Evolutionary conservation across 73 alveolate species (phyloP).

Genomic region (Blepharisma stoltei): DNA sequence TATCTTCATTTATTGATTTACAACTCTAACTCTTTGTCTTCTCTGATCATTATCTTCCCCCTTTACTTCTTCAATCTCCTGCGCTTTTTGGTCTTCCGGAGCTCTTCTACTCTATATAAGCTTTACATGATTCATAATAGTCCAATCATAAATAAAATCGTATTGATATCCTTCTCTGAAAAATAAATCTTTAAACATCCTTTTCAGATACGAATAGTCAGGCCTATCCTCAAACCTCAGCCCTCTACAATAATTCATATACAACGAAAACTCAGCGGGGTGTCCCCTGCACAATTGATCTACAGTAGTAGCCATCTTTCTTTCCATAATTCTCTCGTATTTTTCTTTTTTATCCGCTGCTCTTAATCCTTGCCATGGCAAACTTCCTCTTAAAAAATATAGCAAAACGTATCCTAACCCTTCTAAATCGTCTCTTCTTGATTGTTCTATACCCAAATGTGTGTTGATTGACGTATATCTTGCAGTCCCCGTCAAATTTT

Average conservation of each 20-base stretch:
- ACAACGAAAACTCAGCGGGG: slow-evolving; percentile 78
- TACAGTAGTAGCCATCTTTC: slow-evolving; percentile 61
- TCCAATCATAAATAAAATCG: too few species aligned
- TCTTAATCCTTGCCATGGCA: slow-evolving; percentile 68
- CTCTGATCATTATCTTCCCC: too few species aligned
- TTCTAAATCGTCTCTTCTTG: slow-evolving; percentile 80
- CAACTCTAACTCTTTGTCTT: too few species aligned
- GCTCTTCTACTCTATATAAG: too few species aligned
- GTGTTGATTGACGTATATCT: slow-evolving; percentile 65
- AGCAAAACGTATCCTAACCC: slow-evolving; percentile 53
- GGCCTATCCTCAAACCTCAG: slow-evolving; percentile 90
- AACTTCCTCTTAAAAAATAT: slow-evolving; percentile 53
- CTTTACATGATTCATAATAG: too few species aligned
- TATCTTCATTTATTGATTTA: too few species aligned
- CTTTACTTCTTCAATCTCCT: too few species aligned
- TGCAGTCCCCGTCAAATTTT: slow-evolving; percentile 76
- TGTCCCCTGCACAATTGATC: slow-evolving; percentile 61
- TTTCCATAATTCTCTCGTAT: slow-evolving; percentile 77
- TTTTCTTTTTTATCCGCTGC: slow-evolving; percentile 45
- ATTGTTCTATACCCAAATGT: slow-evolving; percentile 69
- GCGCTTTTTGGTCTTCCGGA: too few species aligned
- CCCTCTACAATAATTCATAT: slow-evolving; percentile 75
- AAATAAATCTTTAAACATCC: neutral
- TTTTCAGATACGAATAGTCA: slow-evolving; percentile 35
- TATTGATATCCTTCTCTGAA: too few species aligned